A percentile compares a stretch with the other conserved stretches of the same genome.
Evolutionary conservation across 192 early-diverging fungal genomes (phyloP).

Genomic region (Allomyces javanicus): DNA sequence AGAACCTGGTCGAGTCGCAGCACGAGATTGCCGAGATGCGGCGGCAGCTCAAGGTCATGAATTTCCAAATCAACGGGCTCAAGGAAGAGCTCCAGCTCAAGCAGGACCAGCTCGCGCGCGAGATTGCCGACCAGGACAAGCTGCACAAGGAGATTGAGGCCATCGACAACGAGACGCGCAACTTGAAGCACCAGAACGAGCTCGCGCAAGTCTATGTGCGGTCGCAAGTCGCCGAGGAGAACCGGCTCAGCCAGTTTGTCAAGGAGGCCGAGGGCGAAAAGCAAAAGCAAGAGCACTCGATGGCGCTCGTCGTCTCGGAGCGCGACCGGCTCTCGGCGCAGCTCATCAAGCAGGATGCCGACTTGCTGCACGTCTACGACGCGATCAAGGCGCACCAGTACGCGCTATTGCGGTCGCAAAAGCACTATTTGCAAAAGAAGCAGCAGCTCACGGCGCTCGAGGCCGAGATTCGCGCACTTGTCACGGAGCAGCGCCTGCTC

Average conservation of each 20-base stretch:
- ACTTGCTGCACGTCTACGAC: slow-evolving; percentile 34
- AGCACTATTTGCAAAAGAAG: slow-evolving; percentile 18
- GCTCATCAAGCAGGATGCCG: slow-evolving; percentile 32
- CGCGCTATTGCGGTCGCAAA: slow-evolving; percentile 22
- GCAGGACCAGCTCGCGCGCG: slow-evolving; percentile 22
- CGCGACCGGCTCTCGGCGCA: slow-evolving; percentile 34
- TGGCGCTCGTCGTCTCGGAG: slow-evolving; percentile 32
- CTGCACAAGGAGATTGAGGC: slow-evolving; percentile 31
- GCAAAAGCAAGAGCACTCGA: slow-evolving; percentile 33
- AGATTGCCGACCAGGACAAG: slow-evolving; percentile 22
- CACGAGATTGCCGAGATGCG: slow-evolving; percentile 41
- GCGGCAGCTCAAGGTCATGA: slow-evolving; percentile 41
- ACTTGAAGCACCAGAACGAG: slow-evolving; percentile 35
- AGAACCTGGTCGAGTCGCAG: slow-evolving; percentile 38
- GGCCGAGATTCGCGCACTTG: slow-evolving; percentile 7
- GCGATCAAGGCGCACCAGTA: slow-evolving; percentile 29
- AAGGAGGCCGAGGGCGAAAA: slow-evolving; percentile 40
- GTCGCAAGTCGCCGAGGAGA: slow-evolving; percentile 26
- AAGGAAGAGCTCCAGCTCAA: slow-evolving; percentile 39
- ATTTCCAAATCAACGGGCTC: slow-evolving; percentile 42
- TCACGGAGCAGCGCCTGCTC: slow-evolving; percentile 11
- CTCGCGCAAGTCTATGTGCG: slow-evolving; percentile 33
- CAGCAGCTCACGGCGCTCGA: slow-evolving; percentile 5
- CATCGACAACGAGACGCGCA: slow-evolving; percentile 31
- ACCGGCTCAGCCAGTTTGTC: slow-evolving; percentile 38